phyloP scores from a whole-genome alignment of 805 yeast species.

The Zygosaccharomyces pseudorouxii region DNA sequence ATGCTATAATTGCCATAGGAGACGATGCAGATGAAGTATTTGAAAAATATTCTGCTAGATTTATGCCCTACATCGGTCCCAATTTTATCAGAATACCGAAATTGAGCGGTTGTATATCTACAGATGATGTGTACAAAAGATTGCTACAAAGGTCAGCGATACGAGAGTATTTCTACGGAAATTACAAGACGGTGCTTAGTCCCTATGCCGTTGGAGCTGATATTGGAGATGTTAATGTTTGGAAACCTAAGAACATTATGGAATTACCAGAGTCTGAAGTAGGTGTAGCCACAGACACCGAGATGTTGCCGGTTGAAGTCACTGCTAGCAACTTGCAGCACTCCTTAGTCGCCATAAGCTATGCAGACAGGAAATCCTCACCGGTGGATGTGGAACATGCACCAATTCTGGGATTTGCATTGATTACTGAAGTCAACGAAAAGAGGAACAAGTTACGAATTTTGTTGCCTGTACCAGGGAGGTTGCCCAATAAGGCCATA shows the following conservation, averaged over 20 bases:
- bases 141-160: constrained; percentile 71
- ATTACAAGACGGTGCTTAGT: constrained; percentile 56
- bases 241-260: constrained; percentile 46
- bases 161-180: constrained; percentile 87
- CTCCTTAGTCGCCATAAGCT: constrained; percentile 62
- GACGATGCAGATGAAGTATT: constrained; percentile 15
- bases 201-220: constrained; percentile 83
- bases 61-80: constrained; percentile 12
- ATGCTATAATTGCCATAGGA: constrained; percentile 22
- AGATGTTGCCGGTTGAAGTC: constrained; percentile 40
- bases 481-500: constrained; percentile 69
- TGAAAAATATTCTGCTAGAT: constrained; percentile 15
- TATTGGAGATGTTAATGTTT: constrained; percentile 54
- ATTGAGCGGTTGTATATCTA: constrained; percentile 73
- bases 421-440: constrained; percentile 69
- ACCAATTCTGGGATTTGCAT: constrained; percentile 74
- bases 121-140: constrained; percentile 64
- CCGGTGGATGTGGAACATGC: constrained; percentile 47
- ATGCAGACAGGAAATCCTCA: constrained; percentile 45
- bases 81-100: constrained; percentile 54
- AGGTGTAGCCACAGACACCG: constrained; percentile 24
- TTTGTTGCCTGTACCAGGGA: constrained; percentile 82
- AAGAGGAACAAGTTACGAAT: constrained; percentile 61
- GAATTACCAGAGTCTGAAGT: constrained; percentile 19
- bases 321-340: constrained; percentile 60